Evolutionary conservation across 441 rosid genomes (phyloP), one percentile per base, ranked within the genome.

Genomic region (Corymbia calophylla): DNA sequence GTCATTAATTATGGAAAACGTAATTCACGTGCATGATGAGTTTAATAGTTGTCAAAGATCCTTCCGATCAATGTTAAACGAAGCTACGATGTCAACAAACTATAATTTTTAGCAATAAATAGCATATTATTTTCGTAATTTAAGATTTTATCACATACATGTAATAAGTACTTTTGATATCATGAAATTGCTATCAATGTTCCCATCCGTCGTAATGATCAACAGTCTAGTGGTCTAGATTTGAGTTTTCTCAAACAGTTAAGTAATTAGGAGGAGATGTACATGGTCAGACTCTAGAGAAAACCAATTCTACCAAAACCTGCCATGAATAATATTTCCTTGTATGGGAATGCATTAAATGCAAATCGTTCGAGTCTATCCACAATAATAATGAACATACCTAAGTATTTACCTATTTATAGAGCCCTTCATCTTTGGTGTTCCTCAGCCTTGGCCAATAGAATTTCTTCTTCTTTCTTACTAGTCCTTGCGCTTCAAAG

Each of bases 1-100:
- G 19, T 16, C 2, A 4, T 64, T 64, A n/a, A 14, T 5, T 64
- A 14, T 64, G 19, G 9, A 64, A 14, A 64, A 29, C 70, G 4
- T 29, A 64, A 64, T 64, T 5, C 19, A 14, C 18, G 9, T 14
- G 70, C 35, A 64, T 29, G 31, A 31, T 16, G 23, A 66, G 44
- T 66, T 66, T 17, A 2, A 31, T 11, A 0, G 3, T 66, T 18
- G 2, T 31, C 0, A 0, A 1, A 66, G 1, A 66, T 66, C 21
- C n/a, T 68, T 32, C 44, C 0, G 0, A 64, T 31, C 19, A 32
- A 32, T 2, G 39, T 10, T 31, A 31, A 66, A 17, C 4, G 7
- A 44, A 32, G 19, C 44, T 68, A 68, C 5, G 1, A 31, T 17
- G 17, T 16, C 27, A 8, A 66, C 21, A 4, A 66, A 66, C 23